Base-by-base conservation (phyloP, 345 rosid genomes). In the Aquilaria sinensis region DNA sequence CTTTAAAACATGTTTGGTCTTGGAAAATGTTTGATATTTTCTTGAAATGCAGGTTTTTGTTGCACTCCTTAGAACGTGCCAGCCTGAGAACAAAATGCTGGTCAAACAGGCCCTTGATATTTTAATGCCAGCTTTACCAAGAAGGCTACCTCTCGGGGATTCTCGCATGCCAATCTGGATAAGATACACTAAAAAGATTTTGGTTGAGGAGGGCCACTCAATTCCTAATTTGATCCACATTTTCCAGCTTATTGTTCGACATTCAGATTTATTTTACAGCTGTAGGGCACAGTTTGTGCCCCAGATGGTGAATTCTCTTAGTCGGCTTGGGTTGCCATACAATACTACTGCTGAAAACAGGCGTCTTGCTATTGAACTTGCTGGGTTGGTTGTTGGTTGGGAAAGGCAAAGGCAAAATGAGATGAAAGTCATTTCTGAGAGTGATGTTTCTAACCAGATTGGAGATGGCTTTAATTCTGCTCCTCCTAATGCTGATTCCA, bases 101-200 rank as follows among this genome's bases (percentile, higher is more conserved):
- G 99, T 94, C 70, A 94, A 91, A 85, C 99, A 90, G 82, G 99
- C 99, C 37, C 85, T 94, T 76, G 99, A 94, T 74, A 94, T 94
- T 65, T 77, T 94, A 61, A 94, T 94, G 97, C 99, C 99, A 49
- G 96, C 99, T 31, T 81, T 94, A 67, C 99, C 99, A 13, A 81
- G 83, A 74, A 87, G 99, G 77, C 82, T 94, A 57, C 99, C 99
- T 73, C 86, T 74, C 70, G 98, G 93, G 57, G 97, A 94, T 77
- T 88, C 96, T 75, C 95, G 95, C 55, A 94, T 94, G 99, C 99
- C 99, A 51, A 88, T 90, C 66, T 94, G 99, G 99, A 94, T 94
- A 74, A 77, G 96, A 78, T 90, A 90, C 78, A 94, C 99, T 57
- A 94, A 94, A 80, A 94, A 94, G 66, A 90, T 94, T 54, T 78